These are phyloP conservation scores for Eimeria acervulina DNA, from an alignment of 169 alveolate species.

Conservation along the genomic window DNA sequence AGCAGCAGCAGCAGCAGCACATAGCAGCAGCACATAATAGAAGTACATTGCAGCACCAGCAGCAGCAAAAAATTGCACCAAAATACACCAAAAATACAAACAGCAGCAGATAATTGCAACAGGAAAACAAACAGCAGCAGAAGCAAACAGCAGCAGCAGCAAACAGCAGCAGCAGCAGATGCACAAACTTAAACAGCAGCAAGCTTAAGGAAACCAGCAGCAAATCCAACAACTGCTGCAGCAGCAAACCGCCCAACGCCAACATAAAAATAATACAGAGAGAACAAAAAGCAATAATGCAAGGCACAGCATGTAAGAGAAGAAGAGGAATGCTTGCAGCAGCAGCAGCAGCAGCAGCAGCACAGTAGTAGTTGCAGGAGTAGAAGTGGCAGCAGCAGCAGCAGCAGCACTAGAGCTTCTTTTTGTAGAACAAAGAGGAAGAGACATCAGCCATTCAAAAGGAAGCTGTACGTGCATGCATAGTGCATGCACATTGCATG, in stretches of 20 bases:
- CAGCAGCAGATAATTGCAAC: background rate
- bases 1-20: too few relatives aligned
- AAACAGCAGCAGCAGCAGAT: too few relatives aligned
- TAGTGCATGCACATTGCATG: too few relatives aligned
- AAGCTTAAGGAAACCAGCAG: too few relatives aligned
- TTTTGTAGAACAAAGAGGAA: too few relatives aligned
- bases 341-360: background rate
- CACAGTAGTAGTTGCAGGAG: too few relatives aligned
- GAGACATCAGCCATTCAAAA: too few relatives aligned
- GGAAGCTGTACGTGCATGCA: too few relatives aligned
- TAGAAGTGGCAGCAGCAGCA: constrained; percentile 16
- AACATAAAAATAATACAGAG: background rate
- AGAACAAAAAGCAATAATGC: background rate
- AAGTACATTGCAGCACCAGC: background rate
- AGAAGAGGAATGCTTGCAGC: background rate
- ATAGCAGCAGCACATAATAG: too few relatives aligned
- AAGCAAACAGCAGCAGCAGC: background rate
- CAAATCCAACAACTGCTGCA: too few relatives aligned
- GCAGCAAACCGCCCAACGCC: background rate
- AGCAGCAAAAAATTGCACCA: background rate
- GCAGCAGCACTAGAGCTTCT: background rate
- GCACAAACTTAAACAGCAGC: too few relatives aligned
- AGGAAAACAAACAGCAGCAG: background rate
- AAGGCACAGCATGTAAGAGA: background rate
- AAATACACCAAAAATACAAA: background rate